Percentiles rank a stretch among this genome's conserved stretches.
These are phyloP conservation scores for Fraxinus sp. DNA, from an alignment of 305 asterid genomes.

Conservation along the genomic window DNA sequence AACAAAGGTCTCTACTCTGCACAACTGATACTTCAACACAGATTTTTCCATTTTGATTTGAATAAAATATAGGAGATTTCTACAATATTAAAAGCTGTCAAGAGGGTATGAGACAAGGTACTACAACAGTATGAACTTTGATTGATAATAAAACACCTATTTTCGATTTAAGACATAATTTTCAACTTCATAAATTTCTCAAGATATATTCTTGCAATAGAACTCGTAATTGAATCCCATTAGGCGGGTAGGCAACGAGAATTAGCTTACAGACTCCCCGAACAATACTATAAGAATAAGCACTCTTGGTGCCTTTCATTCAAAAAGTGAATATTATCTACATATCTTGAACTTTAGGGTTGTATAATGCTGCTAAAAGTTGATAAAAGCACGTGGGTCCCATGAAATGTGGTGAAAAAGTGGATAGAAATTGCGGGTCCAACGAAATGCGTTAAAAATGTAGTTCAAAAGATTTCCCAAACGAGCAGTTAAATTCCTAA, in stretches of 20 bases:
- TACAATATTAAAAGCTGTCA: background rate
- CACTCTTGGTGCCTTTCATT: background rate
- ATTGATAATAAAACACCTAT: too few species aligned
- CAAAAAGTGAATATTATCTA: background rate
- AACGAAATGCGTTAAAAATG: background rate
- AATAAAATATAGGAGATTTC: background rate
- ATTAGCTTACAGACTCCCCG: background rate
- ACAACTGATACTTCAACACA: background rate
- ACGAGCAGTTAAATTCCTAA: background rate
- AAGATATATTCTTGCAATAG: background rate
- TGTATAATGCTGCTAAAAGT: background rate
- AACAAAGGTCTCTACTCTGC: too few species aligned
- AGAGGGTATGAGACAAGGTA: background rate
- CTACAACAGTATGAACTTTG: background rate
- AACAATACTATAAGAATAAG: background rate
- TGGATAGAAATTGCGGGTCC: background rate
- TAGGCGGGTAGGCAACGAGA: background rate
- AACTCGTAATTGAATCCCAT: background rate
- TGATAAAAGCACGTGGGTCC: background rate
- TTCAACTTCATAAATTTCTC: background rate
- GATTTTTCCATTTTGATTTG: background rate
- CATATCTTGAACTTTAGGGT: background rate
- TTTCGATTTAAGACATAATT: background rate
- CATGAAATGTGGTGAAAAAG: background rate
- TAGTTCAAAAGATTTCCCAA: background rate